phyloP scores from a whole-genome alignment of 768 basidiomycete species.

The Leccinum subgranulosum region DNA sequence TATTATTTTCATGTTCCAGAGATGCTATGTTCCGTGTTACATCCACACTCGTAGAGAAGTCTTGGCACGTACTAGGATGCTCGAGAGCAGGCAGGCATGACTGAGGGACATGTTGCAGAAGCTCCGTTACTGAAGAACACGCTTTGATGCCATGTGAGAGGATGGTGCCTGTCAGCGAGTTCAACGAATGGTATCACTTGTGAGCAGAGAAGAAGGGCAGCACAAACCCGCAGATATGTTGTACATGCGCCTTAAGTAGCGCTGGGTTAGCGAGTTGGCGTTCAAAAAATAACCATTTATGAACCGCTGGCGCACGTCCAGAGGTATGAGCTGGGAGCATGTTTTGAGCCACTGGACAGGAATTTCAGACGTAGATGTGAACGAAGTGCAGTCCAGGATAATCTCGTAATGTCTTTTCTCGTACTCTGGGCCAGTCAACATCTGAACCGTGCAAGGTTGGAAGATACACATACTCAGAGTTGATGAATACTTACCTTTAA shows the following conservation, averaged over 20 bases:
- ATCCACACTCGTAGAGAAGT: not conserved
- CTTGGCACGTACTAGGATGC: constrained; percentile 49
- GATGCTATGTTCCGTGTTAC: constrained; percentile 40
- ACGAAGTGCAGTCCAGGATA: constrained; percentile 79
- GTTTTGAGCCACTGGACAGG: constrained; percentile 81
- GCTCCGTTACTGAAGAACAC: constrained; percentile 60
- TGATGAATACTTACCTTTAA: constrained; percentile 51
- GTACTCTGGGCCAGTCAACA: constrained; percentile 47
- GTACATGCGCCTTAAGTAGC: constrained; percentile 73
- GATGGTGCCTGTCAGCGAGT: constrained; percentile 40
- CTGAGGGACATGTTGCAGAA: constrained; percentile 54
- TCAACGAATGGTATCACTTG: not conserved
- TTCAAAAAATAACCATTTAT: constrained; percentile 64
- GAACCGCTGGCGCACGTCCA: constrained; percentile 65
- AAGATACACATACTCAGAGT: not conserved
- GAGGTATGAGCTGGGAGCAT: constrained; percentile 70
- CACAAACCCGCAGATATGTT: constrained; percentile 57
- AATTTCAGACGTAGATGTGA: constrained; percentile 70
- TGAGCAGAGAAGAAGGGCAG: not conserved
- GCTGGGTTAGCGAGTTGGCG: constrained; percentile 65
- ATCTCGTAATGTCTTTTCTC: constrained; percentile 58
- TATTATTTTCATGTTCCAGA: constrained; percentile 57
- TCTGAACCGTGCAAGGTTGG: constrained; percentile 35
- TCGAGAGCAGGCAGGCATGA: constrained; percentile 44
- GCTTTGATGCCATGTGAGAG: constrained; percentile 53